Base-by-base conservation (phyloP, 1,284 basidiomycete species). In the Hypsizygus ulmarius region DNA sequence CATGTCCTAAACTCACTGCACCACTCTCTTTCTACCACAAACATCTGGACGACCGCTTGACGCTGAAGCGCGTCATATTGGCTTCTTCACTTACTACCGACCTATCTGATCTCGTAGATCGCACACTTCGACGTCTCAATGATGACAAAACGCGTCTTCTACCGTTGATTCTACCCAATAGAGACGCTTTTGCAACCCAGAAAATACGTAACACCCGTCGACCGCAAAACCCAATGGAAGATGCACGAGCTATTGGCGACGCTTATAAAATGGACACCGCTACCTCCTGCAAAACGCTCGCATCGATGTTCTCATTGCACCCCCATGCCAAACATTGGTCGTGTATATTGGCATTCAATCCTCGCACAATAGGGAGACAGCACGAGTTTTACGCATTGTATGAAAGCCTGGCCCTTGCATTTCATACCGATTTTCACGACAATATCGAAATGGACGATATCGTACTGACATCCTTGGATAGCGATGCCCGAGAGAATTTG, bases 11-110 rank as follows among this genome's bases (percentile, higher is more conserved):
- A 30, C 36, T 47, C 5, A 41, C 38, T 2, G 40, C 40, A 27
- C 32, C 50, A 25, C 41, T 47, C 8, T 28, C 41, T 39, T 40
- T 51, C 35, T 51, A 51, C 16, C 40, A 48, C 37, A 30, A 19
- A 15, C 45, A 51, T 19, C 5, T 48, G 8, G 45, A 45, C 19
- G 14, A 32, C n/a, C 28, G 30, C 19, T 14, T 48, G 11, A 8
- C 32, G 11, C 28, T 51, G 4, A 47, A 41, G 10, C 38, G 27
- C 15, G 38, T 51, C n/a, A 29, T n/a, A n/a, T 11, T 38, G 3
- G n/a, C 18, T 8, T 45, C 50, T 6, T 35, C 40, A 1, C 19
- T 51, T 11, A 28, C 30, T 29, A 7, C 11, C 3, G 32, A 51
- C 27, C 11, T 51, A 6, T 19, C 36, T 1, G 14, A 39, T 7